Evolutionary conservation across 768 basidiomycete genomes (phyloP).

Genomic region (Leccinum subgranulosum): DNA sequence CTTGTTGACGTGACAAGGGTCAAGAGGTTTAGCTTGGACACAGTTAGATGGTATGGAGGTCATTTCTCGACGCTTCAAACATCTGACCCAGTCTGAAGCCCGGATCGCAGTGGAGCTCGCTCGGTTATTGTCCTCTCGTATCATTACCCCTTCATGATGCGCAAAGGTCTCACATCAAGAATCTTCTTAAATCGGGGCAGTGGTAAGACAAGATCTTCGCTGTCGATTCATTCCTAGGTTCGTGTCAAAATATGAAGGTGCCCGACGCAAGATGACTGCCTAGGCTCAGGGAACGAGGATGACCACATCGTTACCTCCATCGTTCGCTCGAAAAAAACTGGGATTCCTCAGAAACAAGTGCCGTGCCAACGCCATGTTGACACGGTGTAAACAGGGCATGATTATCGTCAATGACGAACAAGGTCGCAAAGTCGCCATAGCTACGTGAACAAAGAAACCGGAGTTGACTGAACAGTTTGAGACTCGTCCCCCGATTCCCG

Average conservation of each 20-base stretch:
- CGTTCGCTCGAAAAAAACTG: constrained; percentile 49
- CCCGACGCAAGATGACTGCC: constrained; percentile 12
- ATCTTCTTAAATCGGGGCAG: constrained; percentile 41
- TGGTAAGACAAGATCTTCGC: constrained; percentile 73
- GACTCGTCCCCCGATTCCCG: too few species aligned
- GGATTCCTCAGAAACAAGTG: constrained; percentile 62
- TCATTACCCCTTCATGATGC: too few species aligned
- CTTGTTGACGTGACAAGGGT: constrained; percentile 40
- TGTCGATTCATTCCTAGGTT: constrained; percentile 83
- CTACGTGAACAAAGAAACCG: neutral
- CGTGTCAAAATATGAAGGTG: constrained; percentile 4
- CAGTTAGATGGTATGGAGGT: too few species aligned
- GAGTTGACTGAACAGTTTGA: neutral
- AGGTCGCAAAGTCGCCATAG: neutral
- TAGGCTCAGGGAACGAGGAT: constrained; percentile 68
- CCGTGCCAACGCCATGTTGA: constrained; percentile 84
- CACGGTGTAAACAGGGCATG: constrained; percentile 72
- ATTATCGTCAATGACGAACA: constrained; percentile 38
- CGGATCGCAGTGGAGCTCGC: constrained; percentile 54
- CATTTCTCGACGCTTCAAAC: neutral
- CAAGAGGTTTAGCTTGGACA: constrained; percentile 21
- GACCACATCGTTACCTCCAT: constrained; percentile 70
- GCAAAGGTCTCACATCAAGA: constrained; percentile 55
- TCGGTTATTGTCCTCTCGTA: constrained; percentile 14
- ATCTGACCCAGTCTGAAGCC: constrained; percentile 32